Percentiles rank a stretch among this genome's conserved stretches.
Evolutionary conservation across 192 early-diverging fungal genomes (phyloP).

Genomic region (Backusella tarrabulga): DNA sequence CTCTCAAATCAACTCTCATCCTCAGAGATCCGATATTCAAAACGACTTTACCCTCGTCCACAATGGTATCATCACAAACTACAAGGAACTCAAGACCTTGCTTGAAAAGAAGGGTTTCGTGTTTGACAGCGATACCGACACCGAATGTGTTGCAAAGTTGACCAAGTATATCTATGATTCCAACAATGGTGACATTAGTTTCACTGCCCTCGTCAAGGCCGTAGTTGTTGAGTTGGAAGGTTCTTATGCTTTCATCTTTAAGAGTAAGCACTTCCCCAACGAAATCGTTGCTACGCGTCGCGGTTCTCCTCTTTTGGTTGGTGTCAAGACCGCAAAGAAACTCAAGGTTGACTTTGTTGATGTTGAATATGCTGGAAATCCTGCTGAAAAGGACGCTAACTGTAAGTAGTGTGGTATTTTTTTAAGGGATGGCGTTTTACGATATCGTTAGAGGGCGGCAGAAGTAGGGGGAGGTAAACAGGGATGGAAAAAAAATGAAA

Average conservation of each 20-base stretch:
- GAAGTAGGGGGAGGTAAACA: neutral
- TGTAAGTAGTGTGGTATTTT: constrained; percentile 4
- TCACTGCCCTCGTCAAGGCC: constrained; percentile 92
- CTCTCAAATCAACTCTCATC: constrained; percentile 91
- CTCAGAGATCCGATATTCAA: constrained; percentile 88
- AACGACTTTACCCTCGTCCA: constrained; percentile 96
- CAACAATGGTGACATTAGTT: constrained; percentile 76
- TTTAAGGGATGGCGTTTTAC: constrained; percentile 2
- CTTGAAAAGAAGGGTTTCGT: constrained; percentile 94
- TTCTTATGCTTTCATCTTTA: constrained; percentile 96
- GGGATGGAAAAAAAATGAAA: neutral
- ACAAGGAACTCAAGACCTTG: constrained; percentile 94
- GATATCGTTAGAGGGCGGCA: neutral
- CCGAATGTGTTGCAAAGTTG: constrained; percentile 96
- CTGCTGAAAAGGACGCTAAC: constrained; percentile 8
- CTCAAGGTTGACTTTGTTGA: constrained; percentile 99
- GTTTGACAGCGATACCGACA: constrained; percentile 98
- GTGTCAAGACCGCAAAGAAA: constrained; percentile 97
- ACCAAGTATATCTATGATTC: constrained; percentile 97
- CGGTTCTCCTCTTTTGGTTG: constrained; percentile 96
- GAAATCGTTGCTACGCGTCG: constrained; percentile 95
- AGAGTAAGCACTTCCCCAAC: constrained; percentile 91
- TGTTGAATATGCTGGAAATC: constrained; percentile 75
- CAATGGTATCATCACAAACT: constrained; percentile 99
- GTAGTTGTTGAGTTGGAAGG: constrained; percentile 98